Evolutionary conservation across 2,329 filamentous ascomycete species (phyloP).

Genomic region (Cercospora nicotianae): DNA sequence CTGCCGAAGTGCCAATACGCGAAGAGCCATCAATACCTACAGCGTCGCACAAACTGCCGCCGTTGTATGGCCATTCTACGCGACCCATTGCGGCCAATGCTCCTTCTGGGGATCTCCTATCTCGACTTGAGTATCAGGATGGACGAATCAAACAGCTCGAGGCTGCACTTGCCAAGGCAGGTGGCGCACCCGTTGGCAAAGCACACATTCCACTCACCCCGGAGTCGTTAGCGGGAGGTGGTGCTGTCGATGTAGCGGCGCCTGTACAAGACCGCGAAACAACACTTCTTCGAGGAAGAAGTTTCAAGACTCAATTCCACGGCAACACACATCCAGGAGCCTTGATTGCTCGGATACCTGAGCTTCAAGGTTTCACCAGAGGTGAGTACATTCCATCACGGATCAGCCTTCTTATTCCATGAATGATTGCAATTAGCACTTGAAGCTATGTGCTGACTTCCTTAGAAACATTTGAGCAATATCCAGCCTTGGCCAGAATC

Average conservation of each 20-base stretch:
- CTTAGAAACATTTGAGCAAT: constrained; percentile 37
- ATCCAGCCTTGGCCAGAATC: constrained; percentile 35
- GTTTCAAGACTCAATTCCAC: constrained; percentile 49
- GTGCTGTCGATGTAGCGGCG: constrained; percentile 15
- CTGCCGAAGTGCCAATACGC: constrained; percentile 29
- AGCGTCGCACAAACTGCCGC: constrained; percentile 16
- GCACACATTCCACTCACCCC: constrained; percentile 32
- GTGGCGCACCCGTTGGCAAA: constrained; percentile 16
- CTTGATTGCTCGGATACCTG: constrained; percentile 34
- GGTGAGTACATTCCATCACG: background rate
- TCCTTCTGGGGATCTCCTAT: constrained; percentile 28
- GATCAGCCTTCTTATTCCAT: background rate
- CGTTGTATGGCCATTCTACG: constrained; percentile 37
- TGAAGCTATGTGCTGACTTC: background rate
- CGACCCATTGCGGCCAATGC: constrained; percentile 22
- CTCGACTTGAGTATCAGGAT: constrained; percentile 32
- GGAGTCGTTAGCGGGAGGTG: constrained; percentile 25
- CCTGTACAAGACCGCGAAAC: constrained; percentile 39
- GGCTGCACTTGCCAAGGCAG: constrained; percentile 26
- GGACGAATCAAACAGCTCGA: constrained; percentile 36
- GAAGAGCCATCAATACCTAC: constrained; percentile 26
- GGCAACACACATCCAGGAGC: constrained; percentile 45
- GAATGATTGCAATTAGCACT: background rate
- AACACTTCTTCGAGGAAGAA: constrained; percentile 46
- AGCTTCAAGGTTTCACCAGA: constrained; percentile 33